Evolutionary conservation across 2,329 filamentous ascomycete genomes (phyloP).

Genomic region (Curvularia verruculosa): DNA sequence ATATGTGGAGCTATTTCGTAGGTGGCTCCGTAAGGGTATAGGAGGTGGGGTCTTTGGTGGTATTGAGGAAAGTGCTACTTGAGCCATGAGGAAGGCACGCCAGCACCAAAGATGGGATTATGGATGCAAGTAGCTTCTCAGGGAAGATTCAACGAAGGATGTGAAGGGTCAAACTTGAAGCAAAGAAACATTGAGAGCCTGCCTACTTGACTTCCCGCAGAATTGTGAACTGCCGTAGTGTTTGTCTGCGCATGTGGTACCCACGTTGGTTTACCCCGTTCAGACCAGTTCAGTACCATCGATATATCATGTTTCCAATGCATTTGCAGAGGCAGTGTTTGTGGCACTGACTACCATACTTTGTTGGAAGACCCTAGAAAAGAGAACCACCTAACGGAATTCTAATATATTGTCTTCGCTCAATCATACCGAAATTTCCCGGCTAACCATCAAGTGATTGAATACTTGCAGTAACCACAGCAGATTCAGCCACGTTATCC

Average conservation of each 20-base stretch:
- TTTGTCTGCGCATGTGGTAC: slow-evolving; percentile 4
- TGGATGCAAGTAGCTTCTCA: background rate
- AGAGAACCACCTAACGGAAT: slow-evolving; percentile 1
- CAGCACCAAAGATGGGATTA: background rate
- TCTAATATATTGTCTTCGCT: slow-evolving; percentile 6
- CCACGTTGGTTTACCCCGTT: background rate
- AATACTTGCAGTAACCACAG: slow-evolving; percentile 3
- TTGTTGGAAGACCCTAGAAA: slow-evolving; percentile 1
- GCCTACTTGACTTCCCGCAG: slow-evolving; percentile 1
- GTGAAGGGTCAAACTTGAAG: slow-evolving; percentile 2
- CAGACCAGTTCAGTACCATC: background rate
- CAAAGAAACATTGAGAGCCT: slow-evolving; percentile 2
- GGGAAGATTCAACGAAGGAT: background rate
- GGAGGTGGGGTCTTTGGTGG: slow-evolving; percentile 8
- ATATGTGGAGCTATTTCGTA: slow-evolving; percentile 1
- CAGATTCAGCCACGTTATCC: slow-evolving; percentile 7
- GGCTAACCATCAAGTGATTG: background rate
- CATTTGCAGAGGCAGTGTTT: slow-evolving; percentile 2
- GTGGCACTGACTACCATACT: slow-evolving; percentile 2
- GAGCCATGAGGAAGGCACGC: slow-evolving; percentile 5
- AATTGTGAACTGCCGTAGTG: background rate
- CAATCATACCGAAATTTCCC: background rate
- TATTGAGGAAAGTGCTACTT: slow-evolving; percentile 1
- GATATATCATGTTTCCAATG: background rate
- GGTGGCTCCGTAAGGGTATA: slow-evolving; percentile 12